phyloP scores from a whole-genome alignment of 1,139 yeast species.

The Suhomyces panamericanus region DNA sequence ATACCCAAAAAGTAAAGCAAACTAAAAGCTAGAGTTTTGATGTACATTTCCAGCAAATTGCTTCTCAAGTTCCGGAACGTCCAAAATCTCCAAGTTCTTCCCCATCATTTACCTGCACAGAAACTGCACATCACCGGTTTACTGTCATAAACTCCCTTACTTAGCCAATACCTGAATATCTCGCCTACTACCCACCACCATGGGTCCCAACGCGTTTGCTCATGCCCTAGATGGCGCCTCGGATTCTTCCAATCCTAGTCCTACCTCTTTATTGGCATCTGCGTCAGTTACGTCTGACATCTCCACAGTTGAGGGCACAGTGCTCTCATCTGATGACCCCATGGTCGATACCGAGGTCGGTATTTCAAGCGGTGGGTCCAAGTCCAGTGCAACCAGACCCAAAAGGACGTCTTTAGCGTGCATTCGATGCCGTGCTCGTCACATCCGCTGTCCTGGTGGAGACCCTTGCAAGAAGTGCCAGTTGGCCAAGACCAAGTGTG shows the following conservation, averaged over 20 bases:
- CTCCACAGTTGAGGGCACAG: neutral
- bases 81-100: no score
- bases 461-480: constrained; percentile 71
- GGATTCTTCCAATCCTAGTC: neutral
- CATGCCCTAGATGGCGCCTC: constrained; percentile 1
- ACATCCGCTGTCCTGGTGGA: constrained; percentile 81
- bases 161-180: neutral
- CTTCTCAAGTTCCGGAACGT: no score
- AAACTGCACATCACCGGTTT: neutral
- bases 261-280: neutral
- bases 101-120: neutral
- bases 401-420: constrained; percentile 52
- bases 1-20: no score
- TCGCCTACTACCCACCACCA: neutral
- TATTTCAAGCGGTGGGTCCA: neutral
- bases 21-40: no score
- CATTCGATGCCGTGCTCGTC: constrained; percentile 71
- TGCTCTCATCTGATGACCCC: neutral
- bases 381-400: constrained; percentile 6
- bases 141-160: neutral
- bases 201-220: constrained; percentile 3
- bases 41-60: no score
- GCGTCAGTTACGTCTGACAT: neutral
- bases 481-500: constrained; percentile 61
- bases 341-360: neutral